These are phyloP conservation scores for Closterium sp. DNA, from an alignment of 139 green algal species.

Conservation along the genomic window DNA sequence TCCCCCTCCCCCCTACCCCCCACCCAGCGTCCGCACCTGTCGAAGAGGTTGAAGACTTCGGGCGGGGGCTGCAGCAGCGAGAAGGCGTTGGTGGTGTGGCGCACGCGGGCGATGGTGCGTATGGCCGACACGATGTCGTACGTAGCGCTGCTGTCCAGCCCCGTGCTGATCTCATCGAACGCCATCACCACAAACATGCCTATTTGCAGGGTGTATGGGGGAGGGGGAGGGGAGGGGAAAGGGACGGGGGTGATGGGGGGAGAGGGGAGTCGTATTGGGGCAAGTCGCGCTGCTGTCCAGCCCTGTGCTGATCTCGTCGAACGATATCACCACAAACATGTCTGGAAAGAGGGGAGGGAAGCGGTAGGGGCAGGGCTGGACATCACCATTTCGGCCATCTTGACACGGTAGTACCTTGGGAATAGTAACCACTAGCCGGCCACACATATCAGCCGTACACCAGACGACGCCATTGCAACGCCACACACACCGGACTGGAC, in stretches of 20 bases:
- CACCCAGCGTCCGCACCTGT: too few species aligned
- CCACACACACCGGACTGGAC: background rate
- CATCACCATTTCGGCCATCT: background rate
- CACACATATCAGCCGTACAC: background rate
- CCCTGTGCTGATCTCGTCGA: too few species aligned
- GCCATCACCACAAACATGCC: background rate
- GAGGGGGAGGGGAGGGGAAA: too few species aligned
- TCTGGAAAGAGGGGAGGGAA: background rate
- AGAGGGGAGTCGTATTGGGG: too few species aligned
- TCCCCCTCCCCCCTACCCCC: too few species aligned
- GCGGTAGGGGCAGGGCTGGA: too few species aligned
- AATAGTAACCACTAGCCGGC: background rate
- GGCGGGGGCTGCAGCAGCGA: conserved; percentile 82
- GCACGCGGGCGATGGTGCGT: conserved; percentile 25
- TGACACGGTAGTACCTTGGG: background rate
- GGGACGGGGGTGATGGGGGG: too few species aligned
- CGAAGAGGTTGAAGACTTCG: conserved; percentile 71
- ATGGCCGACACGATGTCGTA: conserved; percentile 56
- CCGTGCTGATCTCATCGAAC: conserved; percentile 66
- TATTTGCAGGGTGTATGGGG: too few species aligned
- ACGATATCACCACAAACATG: too few species aligned
- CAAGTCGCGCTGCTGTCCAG: too few species aligned
- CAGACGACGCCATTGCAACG: background rate
- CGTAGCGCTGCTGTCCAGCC: conserved; percentile 61
- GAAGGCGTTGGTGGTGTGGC: conserved; percentile 52